Evolutionary conservation across 352 stramenopile genomes (phyloP).

Genomic region (Phytophthora rubi): DNA sequence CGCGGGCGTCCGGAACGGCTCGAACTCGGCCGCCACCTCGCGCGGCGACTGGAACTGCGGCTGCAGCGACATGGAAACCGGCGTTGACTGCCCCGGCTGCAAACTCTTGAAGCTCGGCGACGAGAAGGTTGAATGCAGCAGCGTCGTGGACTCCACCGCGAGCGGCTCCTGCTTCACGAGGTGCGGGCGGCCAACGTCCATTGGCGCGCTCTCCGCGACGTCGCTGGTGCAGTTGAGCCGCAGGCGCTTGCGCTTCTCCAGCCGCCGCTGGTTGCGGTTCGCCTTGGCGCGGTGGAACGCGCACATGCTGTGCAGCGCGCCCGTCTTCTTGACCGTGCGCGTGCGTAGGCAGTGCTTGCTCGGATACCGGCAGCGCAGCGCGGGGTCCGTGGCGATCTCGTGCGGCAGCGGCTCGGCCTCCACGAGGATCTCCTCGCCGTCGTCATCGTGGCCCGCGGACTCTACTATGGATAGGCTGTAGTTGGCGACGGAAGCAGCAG

Average conservation of each 20-base stretch:
- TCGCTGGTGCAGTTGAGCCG: conserved; percentile 18
- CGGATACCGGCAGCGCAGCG: conserved; percentile 55
- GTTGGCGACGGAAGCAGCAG: not conserved
- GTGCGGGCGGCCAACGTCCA: not conserved
- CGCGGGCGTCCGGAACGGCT: conserved; percentile 44
- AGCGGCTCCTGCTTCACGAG: conserved; percentile 5
- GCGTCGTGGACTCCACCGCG: not conserved
- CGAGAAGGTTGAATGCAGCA: conserved; percentile 13
- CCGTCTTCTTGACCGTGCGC: conserved; percentile 68
- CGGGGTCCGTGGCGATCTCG: conserved; percentile 44
- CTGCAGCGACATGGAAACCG: not conserved
- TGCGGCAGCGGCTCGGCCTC: conserved; percentile 45
- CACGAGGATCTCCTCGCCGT: conserved; percentile 42
- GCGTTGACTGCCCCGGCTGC: not conserved
- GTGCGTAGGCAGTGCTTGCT: conserved; percentile 60
- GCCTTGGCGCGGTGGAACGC: conserved; percentile 64
- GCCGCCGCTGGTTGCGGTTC: conserved; percentile 62
- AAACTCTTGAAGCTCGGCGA: conserved; percentile 11
- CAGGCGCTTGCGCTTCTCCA: conserved; percentile 50
- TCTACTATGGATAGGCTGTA: not conserved
- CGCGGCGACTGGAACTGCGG: conserved; percentile 28
- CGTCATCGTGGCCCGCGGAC: conserved; percentile 28
- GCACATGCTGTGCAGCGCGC: conserved; percentile 65
- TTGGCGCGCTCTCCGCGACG: not conserved
- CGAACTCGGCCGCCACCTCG: conserved; percentile 32